phyloP scores from a whole-genome alignment of 2,329 filamentous ascomycete genomes.

The Neofusicoccum umdonicola region DNA sequence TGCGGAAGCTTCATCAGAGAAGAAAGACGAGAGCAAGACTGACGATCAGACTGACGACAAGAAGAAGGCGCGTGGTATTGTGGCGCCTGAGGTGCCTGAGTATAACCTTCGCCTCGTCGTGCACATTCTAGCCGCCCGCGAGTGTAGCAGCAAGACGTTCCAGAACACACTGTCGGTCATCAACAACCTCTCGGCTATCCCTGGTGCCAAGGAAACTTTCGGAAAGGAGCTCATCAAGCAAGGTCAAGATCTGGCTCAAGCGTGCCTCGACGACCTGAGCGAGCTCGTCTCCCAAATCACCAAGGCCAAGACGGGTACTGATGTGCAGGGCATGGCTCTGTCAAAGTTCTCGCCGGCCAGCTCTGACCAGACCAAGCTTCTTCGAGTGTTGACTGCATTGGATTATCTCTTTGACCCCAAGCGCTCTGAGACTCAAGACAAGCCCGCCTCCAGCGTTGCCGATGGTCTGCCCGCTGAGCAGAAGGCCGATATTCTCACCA shows the following conservation, averaged over 20 bases:
- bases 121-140: constrained; percentile 90
- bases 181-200: constrained; percentile 92
- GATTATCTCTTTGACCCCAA: constrained; percentile 94
- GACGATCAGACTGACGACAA: constrained; percentile 52
- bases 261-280: constrained; percentile 79
- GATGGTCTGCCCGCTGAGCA: constrained; percentile 59
- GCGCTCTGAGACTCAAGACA: constrained; percentile 56
- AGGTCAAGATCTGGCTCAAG: constrained; percentile 78
- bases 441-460: constrained; percentile 36
- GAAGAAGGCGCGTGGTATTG: constrained; percentile 63
- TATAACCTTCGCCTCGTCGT: constrained; percentile 92
- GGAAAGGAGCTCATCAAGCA: constrained; percentile 90
- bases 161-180: constrained; percentile 97
- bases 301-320: constrained; percentile 81
- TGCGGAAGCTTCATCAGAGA: constrained; percentile 25
- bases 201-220: constrained; percentile 83
- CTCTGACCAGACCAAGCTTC: constrained; percentile 93
- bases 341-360: constrained; percentile 94
- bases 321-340: constrained; percentile 90
- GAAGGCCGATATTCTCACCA: constrained; percentile 81
- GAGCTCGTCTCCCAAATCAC: constrained; percentile 83
- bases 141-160: constrained; percentile 97
- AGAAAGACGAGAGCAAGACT: constrained; percentile 34
- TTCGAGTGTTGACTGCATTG: constrained; percentile 87
- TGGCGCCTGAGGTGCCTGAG: constrained; percentile 81